These are phyloP conservation scores for Boletus eberwhitei DNA, from an alignment of 768 basidiomycete genomes.

Conservation along the genomic window DNA sequence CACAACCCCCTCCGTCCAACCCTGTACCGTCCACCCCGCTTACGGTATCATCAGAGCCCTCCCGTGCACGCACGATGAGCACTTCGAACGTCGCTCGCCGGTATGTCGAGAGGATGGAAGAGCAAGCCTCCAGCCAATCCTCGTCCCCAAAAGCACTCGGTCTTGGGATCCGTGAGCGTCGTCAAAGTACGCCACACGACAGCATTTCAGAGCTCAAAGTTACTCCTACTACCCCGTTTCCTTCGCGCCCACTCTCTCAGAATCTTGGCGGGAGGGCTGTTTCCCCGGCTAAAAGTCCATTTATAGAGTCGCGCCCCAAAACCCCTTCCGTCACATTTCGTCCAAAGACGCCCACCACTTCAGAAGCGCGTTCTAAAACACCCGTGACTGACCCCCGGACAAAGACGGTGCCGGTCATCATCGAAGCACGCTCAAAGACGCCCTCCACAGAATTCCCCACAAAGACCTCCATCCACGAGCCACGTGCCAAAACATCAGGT, in stretches of 20 bases:
- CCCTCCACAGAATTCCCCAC: slow-evolving; percentile 11
- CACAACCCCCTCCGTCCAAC: slow-evolving; percentile 1
- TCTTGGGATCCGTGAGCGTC: slow-evolving; percentile 43
- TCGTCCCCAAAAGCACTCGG: slow-evolving; percentile 27
- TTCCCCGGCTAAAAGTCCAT: slow-evolving; percentile 11
- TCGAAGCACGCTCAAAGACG: slow-evolving; percentile 20
- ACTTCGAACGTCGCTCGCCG: slow-evolving; percentile 34
- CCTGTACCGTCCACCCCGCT: slow-evolving; percentile 2
- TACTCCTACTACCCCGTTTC: slow-evolving; percentile 9
- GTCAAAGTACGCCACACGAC: slow-evolving; percentile 45
- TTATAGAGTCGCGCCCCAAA: slow-evolving; percentile 22
- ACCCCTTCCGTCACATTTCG: slow-evolving; percentile 9
- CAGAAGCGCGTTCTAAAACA: slow-evolving; percentile 21
- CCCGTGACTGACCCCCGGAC: slow-evolving; percentile 15
- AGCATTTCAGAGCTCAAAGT: slow-evolving; percentile 16
- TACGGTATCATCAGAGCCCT: slow-evolving; percentile 9
- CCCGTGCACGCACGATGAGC: slow-evolving; percentile 33
- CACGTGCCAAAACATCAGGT: slow-evolving; percentile 20
- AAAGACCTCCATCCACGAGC: slow-evolving; percentile 16
- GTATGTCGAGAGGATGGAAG: slow-evolving; percentile 39
- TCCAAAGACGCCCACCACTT: slow-evolving; percentile 15
- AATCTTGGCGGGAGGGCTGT: slow-evolving; percentile 9
- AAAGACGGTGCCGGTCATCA: slow-evolving; percentile 8
- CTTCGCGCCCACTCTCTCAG: slow-evolving; percentile 22
- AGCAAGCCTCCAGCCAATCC: slow-evolving; percentile 31